Evolutionary conservation across 2,329 filamentous ascomycete genomes (phyloP).

Genomic region (Madurella mycetomatis): DNA sequence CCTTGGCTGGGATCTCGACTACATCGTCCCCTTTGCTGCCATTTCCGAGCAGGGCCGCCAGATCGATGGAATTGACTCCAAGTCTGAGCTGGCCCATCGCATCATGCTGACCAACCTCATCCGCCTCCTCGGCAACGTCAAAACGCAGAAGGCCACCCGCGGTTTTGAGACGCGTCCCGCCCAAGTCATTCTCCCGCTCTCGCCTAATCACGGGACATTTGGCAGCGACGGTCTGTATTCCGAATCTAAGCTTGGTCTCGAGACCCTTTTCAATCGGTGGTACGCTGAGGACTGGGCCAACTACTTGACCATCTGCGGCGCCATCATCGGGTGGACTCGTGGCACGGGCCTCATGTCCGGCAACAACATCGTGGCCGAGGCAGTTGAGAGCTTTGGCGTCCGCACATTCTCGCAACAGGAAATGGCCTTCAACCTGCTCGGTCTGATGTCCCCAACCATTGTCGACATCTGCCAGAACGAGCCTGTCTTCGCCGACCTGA

Average conservation of each 20-base stretch:
- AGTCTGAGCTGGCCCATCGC: constrained; percentile 94
- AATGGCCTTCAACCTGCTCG: constrained; percentile 98
- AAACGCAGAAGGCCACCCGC: constrained; percentile 80
- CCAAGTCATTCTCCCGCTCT: constrained; percentile 92
- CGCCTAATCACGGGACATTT: constrained; percentile 97
- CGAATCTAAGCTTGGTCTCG: constrained; percentile 93
- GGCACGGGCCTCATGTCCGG: constrained; percentile 96
- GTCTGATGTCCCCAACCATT: constrained; percentile 89
- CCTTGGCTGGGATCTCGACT: constrained; percentile 97
- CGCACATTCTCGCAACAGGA: constrained; percentile 98
- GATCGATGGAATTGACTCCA: constrained; percentile 94
- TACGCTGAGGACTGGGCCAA: constrained; percentile 95
- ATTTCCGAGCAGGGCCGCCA: constrained; percentile 97
- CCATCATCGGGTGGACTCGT: constrained; percentile 98
- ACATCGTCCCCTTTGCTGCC: constrained; percentile 90
- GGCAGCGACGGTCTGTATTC: constrained; percentile 97
- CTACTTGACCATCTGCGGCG: constrained; percentile 97
- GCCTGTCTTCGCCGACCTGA: constrained; percentile 94
- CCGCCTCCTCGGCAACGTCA: constrained; percentile 84
- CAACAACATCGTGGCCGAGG: constrained; percentile 96
- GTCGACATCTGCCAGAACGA: constrained; percentile 94
- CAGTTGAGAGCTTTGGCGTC: constrained; percentile 92
- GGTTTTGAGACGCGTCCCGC: constrained; percentile 94
- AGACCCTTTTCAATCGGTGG: constrained; percentile 98
- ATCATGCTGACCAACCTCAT: constrained; percentile 99